phyloP scores from a whole-genome alignment of 1,284 basidiomycete genomes.

The Pterulicium gracile region DNA sequence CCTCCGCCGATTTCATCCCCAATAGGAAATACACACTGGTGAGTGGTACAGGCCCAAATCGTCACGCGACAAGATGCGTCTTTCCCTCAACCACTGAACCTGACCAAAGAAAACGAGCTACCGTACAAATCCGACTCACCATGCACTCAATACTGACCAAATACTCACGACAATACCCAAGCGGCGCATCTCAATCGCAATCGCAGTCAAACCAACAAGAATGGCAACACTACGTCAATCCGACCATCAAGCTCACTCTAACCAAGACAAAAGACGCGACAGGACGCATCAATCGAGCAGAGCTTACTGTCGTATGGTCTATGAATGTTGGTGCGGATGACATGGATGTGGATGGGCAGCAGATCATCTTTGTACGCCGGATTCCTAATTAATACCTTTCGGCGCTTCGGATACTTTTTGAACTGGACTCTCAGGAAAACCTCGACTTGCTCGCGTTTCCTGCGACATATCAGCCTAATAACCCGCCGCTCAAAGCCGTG shows the following conservation, averaged over 20 bases:
- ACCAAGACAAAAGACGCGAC: slow-evolving; percentile 41
- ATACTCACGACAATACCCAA: slow-evolving; percentile 55
- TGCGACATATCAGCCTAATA: slow-evolving; percentile 18
- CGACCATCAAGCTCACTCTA: slow-evolving; percentile 48
- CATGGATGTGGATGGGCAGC: slow-evolving; percentile 30
- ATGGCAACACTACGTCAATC: slow-evolving; percentile 73
- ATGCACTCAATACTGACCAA: slow-evolving; percentile 32
- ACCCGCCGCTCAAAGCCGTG: slow-evolving; percentile 58
- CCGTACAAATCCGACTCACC: too few relatives aligned
- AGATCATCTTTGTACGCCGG: slow-evolving; percentile 51
- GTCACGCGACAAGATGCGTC: too few relatives aligned
- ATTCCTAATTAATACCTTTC: slow-evolving; percentile 3
- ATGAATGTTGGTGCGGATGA: slow-evolving; percentile 29
- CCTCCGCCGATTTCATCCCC: too few relatives aligned
- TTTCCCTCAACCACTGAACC: too few relatives aligned
- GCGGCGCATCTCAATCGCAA: slow-evolving; percentile 12
- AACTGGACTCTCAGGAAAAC: slow-evolving; percentile 56
- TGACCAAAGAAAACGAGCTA: too few relatives aligned
- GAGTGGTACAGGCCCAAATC: too few relatives aligned
- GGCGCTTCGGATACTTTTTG: not conserved
- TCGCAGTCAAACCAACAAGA: slow-evolving; percentile 27
- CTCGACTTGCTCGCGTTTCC: slow-evolving; percentile 60
- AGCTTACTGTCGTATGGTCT: slow-evolving; percentile 53
- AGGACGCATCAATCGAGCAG: slow-evolving; percentile 45
- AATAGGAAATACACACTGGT: too few relatives aligned